phyloP scores from a whole-genome alignment of 192 early-diverging fungal genomes.

The Pilaira anomala region DNA sequence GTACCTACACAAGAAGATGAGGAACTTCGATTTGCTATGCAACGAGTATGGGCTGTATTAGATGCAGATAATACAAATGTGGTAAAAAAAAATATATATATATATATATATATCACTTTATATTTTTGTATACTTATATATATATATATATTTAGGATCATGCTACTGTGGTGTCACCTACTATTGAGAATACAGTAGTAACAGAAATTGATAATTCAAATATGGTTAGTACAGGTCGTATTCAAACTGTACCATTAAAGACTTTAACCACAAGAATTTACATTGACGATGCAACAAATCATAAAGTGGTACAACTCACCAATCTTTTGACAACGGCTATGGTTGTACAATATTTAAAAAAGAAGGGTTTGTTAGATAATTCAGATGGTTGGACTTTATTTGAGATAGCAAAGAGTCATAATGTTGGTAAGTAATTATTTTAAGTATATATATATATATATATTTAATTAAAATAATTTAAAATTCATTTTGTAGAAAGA shows the following conservation, averaged over 20 bases:
- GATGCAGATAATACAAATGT: background rate
- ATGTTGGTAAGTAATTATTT: constrained; percentile 50
- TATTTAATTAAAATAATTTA: background rate
- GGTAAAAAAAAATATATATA: background rate
- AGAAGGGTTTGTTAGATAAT: constrained; percentile 55
- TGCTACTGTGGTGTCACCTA: background rate
- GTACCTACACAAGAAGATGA: constrained; percentile 16
- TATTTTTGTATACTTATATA: background rate
- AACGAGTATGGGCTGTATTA: constrained; percentile 26
- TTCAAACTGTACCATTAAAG: constrained; percentile 18
- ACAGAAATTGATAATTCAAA: background rate
- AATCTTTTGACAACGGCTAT: constrained; percentile 68
- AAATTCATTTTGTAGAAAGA: constrained; percentile 54
- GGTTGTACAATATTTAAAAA: constrained; percentile 67
- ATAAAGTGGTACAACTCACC: constrained; percentile 78
- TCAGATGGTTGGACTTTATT: constrained; percentile 81
- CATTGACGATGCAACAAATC: constrained; percentile 72
- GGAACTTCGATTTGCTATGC: constrained; percentile 19
- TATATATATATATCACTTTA: background rate
- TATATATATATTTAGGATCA: too few relatives aligned
- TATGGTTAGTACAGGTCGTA: constrained; percentile 13
- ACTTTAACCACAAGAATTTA: constrained; percentile 83
- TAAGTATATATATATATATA: constrained; percentile 9
- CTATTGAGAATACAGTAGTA: background rate
- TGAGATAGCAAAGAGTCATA: constrained; percentile 83